phyloP scores from a whole-genome alignment of 2,329 filamentous ascomycete genomes.

The Aspergillus sp. region DNA sequence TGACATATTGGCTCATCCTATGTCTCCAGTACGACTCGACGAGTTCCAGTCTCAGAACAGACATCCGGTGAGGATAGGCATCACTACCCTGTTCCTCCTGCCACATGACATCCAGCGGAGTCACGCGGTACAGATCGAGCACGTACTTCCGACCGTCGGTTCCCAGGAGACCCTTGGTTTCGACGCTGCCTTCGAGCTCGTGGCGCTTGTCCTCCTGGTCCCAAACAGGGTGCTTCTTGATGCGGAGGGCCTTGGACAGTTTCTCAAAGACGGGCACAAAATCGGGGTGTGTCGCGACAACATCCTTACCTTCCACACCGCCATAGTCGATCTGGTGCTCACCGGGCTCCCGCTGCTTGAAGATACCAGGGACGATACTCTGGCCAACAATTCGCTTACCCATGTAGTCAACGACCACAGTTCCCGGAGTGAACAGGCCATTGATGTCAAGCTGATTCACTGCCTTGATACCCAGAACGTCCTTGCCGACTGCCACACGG shows the following conservation, averaged over 20 bases:
- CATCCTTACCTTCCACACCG: constrained; percentile 92
- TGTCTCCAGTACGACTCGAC: constrained; percentile 76
- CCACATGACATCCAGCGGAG: constrained; percentile 84
- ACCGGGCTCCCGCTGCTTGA: constrained; percentile 94
- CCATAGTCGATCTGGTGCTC: constrained; percentile 99
- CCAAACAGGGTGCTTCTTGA: constrained; percentile 95
- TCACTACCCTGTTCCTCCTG: constrained; percentile 62
- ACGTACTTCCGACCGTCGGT: constrained; percentile 96
- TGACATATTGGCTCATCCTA: constrained; percentile 85
- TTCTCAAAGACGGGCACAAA: constrained; percentile 81
- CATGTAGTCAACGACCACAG: constrained; percentile 91
- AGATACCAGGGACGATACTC: constrained; percentile 96
- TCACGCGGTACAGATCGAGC: constrained; percentile 91
- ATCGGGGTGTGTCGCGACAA: constrained; percentile 80
- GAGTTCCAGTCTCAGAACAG: constrained; percentile 80
- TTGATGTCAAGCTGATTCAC: constrained; percentile 97
- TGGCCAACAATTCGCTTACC: constrained; percentile 96
- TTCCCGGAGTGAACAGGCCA: constrained; percentile 88
- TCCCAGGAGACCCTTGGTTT: constrained; percentile 94
- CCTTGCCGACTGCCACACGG: constrained; percentile 90
- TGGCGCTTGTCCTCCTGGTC: constrained; percentile 89
- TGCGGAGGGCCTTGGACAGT: constrained; percentile 78
- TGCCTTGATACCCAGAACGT: constrained; percentile 84
- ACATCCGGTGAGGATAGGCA: constrained; percentile 90
- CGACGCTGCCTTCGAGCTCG: constrained; percentile 88